Percentiles rank a stretch among this genome's conserved stretches.
Conservation (phyloP, 78 protist genomes). For the Chrysochromulina parva region DNA sequence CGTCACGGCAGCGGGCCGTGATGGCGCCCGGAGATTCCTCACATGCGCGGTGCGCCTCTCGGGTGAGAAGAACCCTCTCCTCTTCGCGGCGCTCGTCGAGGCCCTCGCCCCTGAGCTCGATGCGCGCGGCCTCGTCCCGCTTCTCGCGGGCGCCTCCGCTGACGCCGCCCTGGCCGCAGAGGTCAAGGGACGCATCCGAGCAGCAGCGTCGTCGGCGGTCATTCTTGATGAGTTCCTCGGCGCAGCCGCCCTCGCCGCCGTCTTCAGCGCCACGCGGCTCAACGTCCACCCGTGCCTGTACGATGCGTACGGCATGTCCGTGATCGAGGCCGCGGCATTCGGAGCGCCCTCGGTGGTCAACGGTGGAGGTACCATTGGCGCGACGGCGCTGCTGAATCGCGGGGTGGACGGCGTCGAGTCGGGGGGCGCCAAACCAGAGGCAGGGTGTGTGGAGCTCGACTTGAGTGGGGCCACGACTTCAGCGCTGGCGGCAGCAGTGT, state of each 20-base stretch:
- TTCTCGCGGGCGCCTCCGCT: neutral
- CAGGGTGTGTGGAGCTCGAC: no score
- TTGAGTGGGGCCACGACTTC: no score
- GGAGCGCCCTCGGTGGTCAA: constrained; percentile 23
- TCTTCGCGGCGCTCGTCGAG: neutral
- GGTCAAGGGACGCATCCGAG: neutral
- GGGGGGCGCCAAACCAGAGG: no score
- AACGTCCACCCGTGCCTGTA: constrained; percentile 36
- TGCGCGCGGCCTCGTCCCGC: neutral
- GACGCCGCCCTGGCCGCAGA: neutral
- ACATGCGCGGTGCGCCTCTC: neutral
- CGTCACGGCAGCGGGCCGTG: neutral
- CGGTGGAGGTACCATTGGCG: neutral
- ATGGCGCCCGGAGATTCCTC: neutral
- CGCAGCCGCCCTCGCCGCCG: neutral
- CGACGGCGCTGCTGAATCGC: neutral
- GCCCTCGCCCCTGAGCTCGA: neutral
- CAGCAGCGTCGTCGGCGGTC: neutral
- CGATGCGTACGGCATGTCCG: constrained; percentile 49
- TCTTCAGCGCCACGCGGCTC: neutral
- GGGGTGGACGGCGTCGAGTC: no score
- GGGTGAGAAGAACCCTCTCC: neutral
- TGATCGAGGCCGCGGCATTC: constrained; percentile 52
- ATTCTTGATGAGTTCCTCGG: neutral
- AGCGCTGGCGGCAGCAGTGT: no score